Evolutionary conservation across 768 basidiomycete genomes (phyloP).

Genomic region (Albatrellus ellisii): DNA sequence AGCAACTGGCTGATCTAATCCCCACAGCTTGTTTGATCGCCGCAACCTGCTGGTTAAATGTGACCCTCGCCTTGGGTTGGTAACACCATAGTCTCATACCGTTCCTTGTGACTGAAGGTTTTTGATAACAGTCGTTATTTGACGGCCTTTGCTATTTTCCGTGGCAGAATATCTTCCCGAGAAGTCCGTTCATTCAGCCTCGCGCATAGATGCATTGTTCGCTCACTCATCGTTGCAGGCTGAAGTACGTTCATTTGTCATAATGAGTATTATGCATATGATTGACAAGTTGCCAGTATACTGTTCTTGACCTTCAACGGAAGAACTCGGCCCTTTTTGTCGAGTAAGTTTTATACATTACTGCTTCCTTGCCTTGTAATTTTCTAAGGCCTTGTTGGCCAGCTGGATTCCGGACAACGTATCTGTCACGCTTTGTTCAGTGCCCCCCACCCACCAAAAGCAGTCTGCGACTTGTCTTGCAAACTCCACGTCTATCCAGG

Average conservation of each 20-base stretch:
- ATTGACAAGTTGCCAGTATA: constrained; percentile 30
- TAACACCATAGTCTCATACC: constrained; percentile 4
- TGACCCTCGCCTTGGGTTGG: constrained; percentile 66
- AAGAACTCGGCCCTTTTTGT: constrained; percentile 70
- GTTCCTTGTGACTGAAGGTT: not conserved
- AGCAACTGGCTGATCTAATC: not conserved
- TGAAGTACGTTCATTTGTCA: constrained; percentile 15
- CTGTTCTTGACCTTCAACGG: constrained; percentile 59
- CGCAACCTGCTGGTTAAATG: constrained; percentile 73
- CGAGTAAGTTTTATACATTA: constrained; percentile 38
- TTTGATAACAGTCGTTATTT: constrained; percentile 51
- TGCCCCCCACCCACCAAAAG: constrained; percentile 71
- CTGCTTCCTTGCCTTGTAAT: not conserved
- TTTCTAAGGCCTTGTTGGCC: not conserved
- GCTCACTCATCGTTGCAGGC: constrained; percentile 14
- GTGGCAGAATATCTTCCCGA: constrained; percentile 67
- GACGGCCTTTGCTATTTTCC: constrained; percentile 80
- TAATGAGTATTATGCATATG: constrained; percentile 1
- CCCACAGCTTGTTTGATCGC: constrained; percentile 59
- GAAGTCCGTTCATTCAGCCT: constrained; percentile 42
- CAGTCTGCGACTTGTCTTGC: constrained; percentile 60
- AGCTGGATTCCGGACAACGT: constrained; percentile 91
- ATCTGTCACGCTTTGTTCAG: constrained; percentile 69
- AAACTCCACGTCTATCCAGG: constrained; percentile 79
- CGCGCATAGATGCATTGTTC: constrained; percentile 19